Percentiles rank a stretch among this genome's conserved stretches.
phyloP scores from a whole-genome alignment of 164 flowering plant species.

The Stephania cephalantha region DNA sequence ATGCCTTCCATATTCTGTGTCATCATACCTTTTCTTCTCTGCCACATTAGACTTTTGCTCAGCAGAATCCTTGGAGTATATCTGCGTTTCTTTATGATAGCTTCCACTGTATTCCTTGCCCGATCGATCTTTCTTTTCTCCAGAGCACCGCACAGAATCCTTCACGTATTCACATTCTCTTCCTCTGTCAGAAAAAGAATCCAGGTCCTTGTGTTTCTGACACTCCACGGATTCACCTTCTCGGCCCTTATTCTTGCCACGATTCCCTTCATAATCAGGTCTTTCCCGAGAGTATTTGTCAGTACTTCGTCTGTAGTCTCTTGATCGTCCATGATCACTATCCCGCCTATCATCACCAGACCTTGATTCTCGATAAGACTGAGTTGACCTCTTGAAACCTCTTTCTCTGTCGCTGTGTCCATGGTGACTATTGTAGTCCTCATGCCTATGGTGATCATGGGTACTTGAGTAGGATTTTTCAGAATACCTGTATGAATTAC shows the following conservation, averaged over 20 bases:
- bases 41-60: constrained; percentile 30
- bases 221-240: constrained; percentile 25
- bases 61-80: constrained; percentile 32
- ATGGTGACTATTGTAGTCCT: constrained; percentile 40
- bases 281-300: constrained; percentile 47
- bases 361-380: constrained; percentile 44
- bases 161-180: constrained; percentile 40
- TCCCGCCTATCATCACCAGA: constrained; percentile 37
- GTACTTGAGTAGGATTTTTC: constrained; percentile 51
- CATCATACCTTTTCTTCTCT: constrained; percentile 32
- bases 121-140: constrained; percentile 37
- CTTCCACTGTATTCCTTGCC: constrained; percentile 26
- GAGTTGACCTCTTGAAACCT: constrained; percentile 36
- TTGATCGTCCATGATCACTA: constrained; percentile 40
- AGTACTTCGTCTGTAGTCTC: constrained; percentile 28
- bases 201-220: constrained; percentile 30
- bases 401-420: constrained; percentile 50
- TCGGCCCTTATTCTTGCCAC: constrained; percentile 46
- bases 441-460: constrained; percentile 42
- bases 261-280: constrained; percentile 37
- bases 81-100: constrained; percentile 29
- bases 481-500: constrained; percentile 41
- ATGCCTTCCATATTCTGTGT: constrained; percentile 25
- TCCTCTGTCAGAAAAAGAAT: constrained; percentile 27
- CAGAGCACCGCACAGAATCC: constrained; percentile 32